Evolutionary conservation across 2,329 filamentous ascomycete species (phyloP).

Genomic region (Biscogniauxia mediterranea): DNA sequence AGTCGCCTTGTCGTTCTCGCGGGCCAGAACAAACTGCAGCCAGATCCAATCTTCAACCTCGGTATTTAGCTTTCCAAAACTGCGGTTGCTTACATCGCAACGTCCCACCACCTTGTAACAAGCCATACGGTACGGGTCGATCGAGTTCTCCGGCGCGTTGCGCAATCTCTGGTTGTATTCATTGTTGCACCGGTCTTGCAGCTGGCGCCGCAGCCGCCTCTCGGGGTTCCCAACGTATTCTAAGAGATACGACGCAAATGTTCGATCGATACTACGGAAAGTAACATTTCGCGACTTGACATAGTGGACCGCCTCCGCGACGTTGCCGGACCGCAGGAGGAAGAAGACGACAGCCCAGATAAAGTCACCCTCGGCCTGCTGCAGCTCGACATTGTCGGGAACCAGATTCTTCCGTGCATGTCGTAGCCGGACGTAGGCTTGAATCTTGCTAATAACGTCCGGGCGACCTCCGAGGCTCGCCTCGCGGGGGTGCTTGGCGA

Average conservation of each 20-base stretch:
- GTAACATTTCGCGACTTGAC: conserved; percentile 75
- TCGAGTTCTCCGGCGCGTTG: conserved; percentile 79
- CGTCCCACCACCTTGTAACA: conserved; percentile 97
- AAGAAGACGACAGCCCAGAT: conserved; percentile 96
- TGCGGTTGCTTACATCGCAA: conserved; percentile 64
- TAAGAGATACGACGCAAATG: conserved; percentile 83
- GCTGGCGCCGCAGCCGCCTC: conserved; percentile 70
- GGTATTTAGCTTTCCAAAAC: conserved; percentile 60
- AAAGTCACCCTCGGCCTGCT: conserved; percentile 77
- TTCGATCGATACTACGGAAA: conserved; percentile 87
- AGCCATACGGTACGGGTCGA: conserved; percentile 93
- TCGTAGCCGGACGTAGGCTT: conserved; percentile 84
- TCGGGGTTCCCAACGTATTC: conserved; percentile 77
- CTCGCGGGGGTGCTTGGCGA: conserved; percentile 82
- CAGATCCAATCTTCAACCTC: conserved; percentile 71
- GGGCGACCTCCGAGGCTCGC: conserved; percentile 88
- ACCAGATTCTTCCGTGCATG: conserved; percentile 79
- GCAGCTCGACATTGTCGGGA: conserved; percentile 75
- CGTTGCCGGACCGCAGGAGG: conserved; percentile 79
- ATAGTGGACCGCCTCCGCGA: conserved; percentile 82
- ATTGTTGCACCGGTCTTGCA: conserved; percentile 84
- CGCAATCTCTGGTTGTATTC: conserved; percentile 85
- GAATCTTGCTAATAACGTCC: conserved; percentile 84
- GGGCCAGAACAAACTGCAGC: conserved; percentile 68
- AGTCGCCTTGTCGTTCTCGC: conserved; percentile 61